Evolutionary conservation across 2,329 filamentous ascomycete genomes (phyloP).

Genomic region (Alternaria metachromatica): DNA sequence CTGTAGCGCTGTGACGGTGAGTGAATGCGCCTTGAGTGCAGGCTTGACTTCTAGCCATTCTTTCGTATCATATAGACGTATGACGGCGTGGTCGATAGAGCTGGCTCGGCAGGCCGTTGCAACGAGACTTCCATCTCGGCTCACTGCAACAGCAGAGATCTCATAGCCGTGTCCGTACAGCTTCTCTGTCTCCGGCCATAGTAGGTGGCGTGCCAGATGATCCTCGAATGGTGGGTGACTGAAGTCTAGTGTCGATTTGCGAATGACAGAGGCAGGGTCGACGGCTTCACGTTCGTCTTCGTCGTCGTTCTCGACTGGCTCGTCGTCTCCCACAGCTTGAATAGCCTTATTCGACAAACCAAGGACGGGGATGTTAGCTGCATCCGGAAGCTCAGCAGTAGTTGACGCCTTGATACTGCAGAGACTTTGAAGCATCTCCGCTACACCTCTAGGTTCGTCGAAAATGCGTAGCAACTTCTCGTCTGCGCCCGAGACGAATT

Average conservation of each 20-base stretch:
- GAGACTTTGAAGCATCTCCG: slow-evolving; percentile 72
- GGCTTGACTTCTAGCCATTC: slow-evolving; percentile 89
- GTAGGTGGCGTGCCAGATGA: slow-evolving; percentile 83
- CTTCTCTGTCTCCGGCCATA: slow-evolving; percentile 97
- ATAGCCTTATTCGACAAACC: slow-evolving; percentile 96
- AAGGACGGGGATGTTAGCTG: slow-evolving; percentile 92
- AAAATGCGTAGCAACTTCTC: slow-evolving; percentile 99
- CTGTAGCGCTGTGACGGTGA: slow-evolving; percentile 82
- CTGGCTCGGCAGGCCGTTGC: slow-evolving; percentile 94
- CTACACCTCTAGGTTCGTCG: slow-evolving; percentile 83
- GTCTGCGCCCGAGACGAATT: slow-evolving; percentile 93
- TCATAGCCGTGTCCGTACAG: slow-evolving; percentile 98
- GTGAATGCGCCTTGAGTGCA: slow-evolving; percentile 79
- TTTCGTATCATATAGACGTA: slow-evolving; percentile 85
- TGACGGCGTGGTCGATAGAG: slow-evolving; percentile 91
- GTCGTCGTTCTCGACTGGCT: slow-evolving; percentile 45
- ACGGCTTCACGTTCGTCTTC: slow-evolving; percentile 61
- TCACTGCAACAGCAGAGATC: slow-evolving; percentile 84
- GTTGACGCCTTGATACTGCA: slow-evolving; percentile 61
- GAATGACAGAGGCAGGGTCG: slow-evolving; percentile 63
- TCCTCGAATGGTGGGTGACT: slow-evolving; percentile 86
- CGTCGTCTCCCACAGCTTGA: slow-evolving; percentile 54
- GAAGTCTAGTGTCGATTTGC: slow-evolving; percentile 68
- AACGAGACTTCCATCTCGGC: slow-evolving; percentile 74
- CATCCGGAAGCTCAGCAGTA: slow-evolving; percentile 68